A percentile compares a stretch with the other conserved stretches of the same genome.
Conservation (phyloP, 2,329 filamentous ascomycete species). For the Chaetomiaceae sp. region DNA sequence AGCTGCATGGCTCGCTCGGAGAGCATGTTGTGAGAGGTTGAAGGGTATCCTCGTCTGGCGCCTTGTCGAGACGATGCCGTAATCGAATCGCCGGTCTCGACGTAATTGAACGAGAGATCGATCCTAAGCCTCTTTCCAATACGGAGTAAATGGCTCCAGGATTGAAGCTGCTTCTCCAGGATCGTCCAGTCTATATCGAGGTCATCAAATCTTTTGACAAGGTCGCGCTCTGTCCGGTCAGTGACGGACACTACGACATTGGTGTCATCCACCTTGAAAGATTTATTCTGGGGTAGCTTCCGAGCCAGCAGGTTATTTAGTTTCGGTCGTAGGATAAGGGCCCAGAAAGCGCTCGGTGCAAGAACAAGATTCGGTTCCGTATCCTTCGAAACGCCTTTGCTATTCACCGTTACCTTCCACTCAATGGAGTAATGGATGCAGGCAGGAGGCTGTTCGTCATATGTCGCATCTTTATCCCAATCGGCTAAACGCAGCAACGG, state of each 20-base stretch:
- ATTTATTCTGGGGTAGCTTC: neutral
- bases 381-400: neutral
- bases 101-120: too few species aligned
- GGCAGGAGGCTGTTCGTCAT: slow-evolving; percentile 1
- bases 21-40: too few species aligned
- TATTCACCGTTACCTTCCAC: slow-evolving; percentile 1
- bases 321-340: neutral
- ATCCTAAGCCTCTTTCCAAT: slow-evolving; percentile 16
- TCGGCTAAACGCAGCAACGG: too few species aligned
- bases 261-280: neutral
- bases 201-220: neutral
- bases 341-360: neutral
- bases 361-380: neutral
- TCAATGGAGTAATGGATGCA: slow-evolving; percentile 2
- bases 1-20: too few species aligned
- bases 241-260: neutral
- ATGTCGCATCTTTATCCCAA: neutral
- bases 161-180: neutral
- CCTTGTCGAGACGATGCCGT: too few species aligned
- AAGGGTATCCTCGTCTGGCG: too few species aligned
- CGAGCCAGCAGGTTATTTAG: neutral
- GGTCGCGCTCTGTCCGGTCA: neutral
- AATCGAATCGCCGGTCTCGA: too few species aligned
- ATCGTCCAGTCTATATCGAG: neutral
- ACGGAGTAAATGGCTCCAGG: neutral